A percentile compares a stretch with the other conserved stretches of the same genome.
Conservation (phyloP, 805 yeast species). For the Cyberlindnera petersonii region DNA sequence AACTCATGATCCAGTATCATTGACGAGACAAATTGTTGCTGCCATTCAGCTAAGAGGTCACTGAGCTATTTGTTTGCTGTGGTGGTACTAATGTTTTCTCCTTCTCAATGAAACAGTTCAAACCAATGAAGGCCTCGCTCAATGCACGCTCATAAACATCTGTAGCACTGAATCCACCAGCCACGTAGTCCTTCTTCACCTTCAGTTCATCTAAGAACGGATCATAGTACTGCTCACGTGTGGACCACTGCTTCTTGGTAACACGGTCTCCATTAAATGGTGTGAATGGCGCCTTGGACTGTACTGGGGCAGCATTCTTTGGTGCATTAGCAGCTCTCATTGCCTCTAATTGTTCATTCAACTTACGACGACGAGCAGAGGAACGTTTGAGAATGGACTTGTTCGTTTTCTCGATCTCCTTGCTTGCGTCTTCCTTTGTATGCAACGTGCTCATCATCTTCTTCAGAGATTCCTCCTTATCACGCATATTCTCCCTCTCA, state of each 20-base stretch:
- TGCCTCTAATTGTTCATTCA: conserved; percentile 37
- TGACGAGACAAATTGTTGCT: conserved; percentile 43
- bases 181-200: conserved; percentile 62
- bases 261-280: conserved; percentile 92
- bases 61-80: background rate
- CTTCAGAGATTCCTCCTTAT: conserved; percentile 51
- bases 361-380: conserved; percentile 54
- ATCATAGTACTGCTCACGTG: conserved; percentile 51
- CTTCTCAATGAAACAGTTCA: conserved; percentile 72
- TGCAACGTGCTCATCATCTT: conserved; percentile 54
- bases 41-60: conserved; percentile 47
- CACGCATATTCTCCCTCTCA: conserved; percentile 52
- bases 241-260: conserved; percentile 44
- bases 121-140: conserved; percentile 85
- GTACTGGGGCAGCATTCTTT: conserved; percentile 20
- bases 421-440: conserved; percentile 40
- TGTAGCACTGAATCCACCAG: conserved; percentile 79
- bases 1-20: conserved; percentile 9
- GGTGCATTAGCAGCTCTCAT: conserved; percentile 28
- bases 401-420: conserved; percentile 49
- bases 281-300: conserved; percentile 64
- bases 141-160: conserved; percentile 70
- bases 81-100: conserved; percentile 38
- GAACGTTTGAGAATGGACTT: conserved; percentile 57
- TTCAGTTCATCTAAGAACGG: conserved; percentile 54